Base-by-base conservation (phyloP, 164 flowering plant genomes). In the Protea cynaroides region DNA sequence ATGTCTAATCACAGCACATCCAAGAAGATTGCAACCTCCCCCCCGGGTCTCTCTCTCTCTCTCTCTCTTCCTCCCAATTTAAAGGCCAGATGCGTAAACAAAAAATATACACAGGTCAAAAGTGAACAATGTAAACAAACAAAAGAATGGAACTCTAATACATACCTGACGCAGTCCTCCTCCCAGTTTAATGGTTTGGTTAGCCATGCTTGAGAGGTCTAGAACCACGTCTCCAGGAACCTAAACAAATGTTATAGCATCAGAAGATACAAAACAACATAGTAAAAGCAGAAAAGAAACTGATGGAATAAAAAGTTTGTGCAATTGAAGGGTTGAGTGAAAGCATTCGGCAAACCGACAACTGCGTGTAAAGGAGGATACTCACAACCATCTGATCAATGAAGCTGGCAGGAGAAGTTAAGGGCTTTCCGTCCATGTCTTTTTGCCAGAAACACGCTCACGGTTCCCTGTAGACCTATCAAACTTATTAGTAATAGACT, bases 221-320 rank as follows among this genome's bases (percentile, higher is more conserved):
- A 94, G 77, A 25, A 91, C 86, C 34, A 89, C 85, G 75, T 91
- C 97, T 25, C 98, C 97, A 0, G 97, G 96, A 53, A 89, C 86
- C 97, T 90, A 55, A 61, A 63, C n/a, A 25, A 38, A 47, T 3
- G 19, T 10, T 22, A 69, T 22, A 37, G 38, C 40, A 34, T 17
- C 34, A 29, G 34, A 24, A 46, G 8, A 53, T 9, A 34, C 15
- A 65, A 4, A 55, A 22, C 3, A 44, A 18, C n/a, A 34, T 14
- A 10, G 24, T 14, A 19, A 56, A 17, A 19, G 37, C 19, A 18
- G 6, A 22, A 63, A 24, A 18, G 44, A 40, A 36, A 23, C 22
- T 51, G 25, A 25, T 0, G 55, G 43, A 18, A 23, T 12, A 37
- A 46, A 14, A 69, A 25, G 49, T 46, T 12, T n/a, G 0, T 15